Evolutionary conservation across 208 protist species (phyloP).

Genomic region (Crithidia fasciculata): DNA sequence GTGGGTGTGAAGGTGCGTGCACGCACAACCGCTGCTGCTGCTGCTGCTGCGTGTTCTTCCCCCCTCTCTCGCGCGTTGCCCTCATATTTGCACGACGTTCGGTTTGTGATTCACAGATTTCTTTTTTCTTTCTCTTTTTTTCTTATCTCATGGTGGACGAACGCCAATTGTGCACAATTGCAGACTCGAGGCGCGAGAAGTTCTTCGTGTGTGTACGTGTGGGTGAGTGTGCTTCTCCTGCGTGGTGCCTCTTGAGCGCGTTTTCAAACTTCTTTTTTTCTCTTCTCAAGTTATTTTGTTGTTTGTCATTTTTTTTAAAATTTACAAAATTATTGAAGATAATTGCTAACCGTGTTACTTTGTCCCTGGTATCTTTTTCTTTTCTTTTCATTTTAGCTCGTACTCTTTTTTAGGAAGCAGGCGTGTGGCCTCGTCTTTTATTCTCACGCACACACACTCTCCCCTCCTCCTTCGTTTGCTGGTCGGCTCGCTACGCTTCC

Average conservation of each 20-base stretch:
- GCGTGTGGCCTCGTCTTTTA: background rate
- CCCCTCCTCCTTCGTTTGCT: too few species aligned
- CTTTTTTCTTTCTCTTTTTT: constrained; percentile 17
- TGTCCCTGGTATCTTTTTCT: background rate
- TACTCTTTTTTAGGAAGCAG: background rate
- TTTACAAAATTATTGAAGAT: background rate
- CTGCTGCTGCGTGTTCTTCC: background rate
- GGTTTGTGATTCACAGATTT: constrained; percentile 13
- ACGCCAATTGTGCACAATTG: too few species aligned
- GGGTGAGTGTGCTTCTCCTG: background rate
- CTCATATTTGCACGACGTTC: too few species aligned
- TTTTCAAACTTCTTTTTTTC: constrained; percentile 7
- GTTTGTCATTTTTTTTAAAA: constrained; percentile 10
- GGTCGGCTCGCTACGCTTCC: too few species aligned
- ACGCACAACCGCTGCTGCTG: too few species aligned
- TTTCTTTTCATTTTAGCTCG: background rate
- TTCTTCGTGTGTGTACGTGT: constrained; percentile 17
- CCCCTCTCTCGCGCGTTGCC: background rate
- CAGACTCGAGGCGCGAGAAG: too few species aligned
- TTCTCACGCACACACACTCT: too few species aligned
- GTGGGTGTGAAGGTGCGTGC: too few species aligned
- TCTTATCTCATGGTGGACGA: too few species aligned
- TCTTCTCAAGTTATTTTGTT: background rate
- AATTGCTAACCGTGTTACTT: background rate
- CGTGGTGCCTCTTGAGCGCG: constrained; percentile 20